These are phyloP conservation scores for Stachybotrys chlorohalonatus DNA, from an alignment of 2,329 filamentous ascomycete species.

Conservation along the genomic window DNA sequence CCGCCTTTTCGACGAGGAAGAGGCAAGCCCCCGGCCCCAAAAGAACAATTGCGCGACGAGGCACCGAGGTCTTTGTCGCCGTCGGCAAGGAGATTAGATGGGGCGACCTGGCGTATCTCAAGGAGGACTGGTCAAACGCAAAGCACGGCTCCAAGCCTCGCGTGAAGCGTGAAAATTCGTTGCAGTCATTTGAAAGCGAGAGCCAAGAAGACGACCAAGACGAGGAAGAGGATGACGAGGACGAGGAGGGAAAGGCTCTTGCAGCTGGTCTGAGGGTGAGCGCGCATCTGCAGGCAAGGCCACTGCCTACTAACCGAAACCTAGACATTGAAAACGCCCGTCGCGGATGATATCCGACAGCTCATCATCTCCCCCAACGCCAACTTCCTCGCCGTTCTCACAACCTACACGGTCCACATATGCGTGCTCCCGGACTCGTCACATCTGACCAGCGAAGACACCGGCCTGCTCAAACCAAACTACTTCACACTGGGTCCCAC, in stretches of 20 bases:
- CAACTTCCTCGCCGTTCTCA: constrained; percentile 76
- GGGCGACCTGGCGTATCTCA: constrained; percentile 74
- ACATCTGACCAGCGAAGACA: constrained; percentile 62
- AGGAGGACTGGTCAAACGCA: constrained; percentile 42
- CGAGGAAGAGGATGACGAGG: neutral
- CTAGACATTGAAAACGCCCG: constrained; percentile 66
- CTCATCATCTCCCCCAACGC: constrained; percentile 75
- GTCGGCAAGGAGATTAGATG: constrained; percentile 86
- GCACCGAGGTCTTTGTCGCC: constrained; percentile 82
- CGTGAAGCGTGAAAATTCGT: constrained; percentile 40
- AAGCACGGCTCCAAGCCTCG: constrained; percentile 22
- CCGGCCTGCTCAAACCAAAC: constrained; percentile 64
- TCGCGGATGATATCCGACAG: constrained; percentile 76
- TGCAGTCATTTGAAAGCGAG: constrained; percentile 22
- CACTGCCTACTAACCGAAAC: constrained; percentile 1
- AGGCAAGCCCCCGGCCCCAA: constrained; percentile 38
- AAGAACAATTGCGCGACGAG: constrained; percentile 67
- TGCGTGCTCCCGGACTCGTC: constrained; percentile 74
- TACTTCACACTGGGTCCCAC: constrained; percentile 89
- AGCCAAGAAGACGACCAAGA: neutral
- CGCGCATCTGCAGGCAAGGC: neutral
- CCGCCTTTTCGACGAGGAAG: constrained; percentile 33
- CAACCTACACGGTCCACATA: constrained; percentile 80
- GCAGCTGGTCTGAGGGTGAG: constrained; percentile 24
- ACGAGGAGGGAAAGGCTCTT: neutral